Evolutionary conservation across 768 basidiomycete genomes (phyloP), one percentile per base, ranked within the genome.

Genomic region (Leccinum barrowsii): DNA sequence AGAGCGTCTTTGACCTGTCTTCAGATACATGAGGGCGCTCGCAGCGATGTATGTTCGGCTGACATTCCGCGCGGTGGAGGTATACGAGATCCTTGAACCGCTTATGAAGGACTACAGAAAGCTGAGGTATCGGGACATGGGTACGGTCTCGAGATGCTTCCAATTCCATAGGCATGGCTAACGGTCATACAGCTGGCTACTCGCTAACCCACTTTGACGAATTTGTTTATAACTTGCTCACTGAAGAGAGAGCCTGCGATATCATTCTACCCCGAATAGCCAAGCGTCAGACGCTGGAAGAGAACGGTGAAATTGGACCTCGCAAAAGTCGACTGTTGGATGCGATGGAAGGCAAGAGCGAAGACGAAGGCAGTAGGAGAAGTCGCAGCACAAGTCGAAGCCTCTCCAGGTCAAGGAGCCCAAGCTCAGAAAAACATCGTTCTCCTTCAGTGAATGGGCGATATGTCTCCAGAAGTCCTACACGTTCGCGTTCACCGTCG

Each of bases 31-130:
- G 61, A 83, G 97, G 61, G 96, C 96, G 0, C 76, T 99, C 24
- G 92, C 96, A 4, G 93, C 87, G 5, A 83, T 98, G 73, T 99
- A 99, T 68, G 83, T 98, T 60, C 89, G 97, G 42, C 87, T 99
- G 81, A 98, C 95, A 3, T 99, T 98, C 73, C 81, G 83, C 40
- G 81, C 94, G 4, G 85, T 85, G 49, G 96, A 98, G 59, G 90
- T 96, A 4, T 98, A 93, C 68, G 94, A 97, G 67, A 77, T 92
- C 21, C 80, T 99, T 6, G 97, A 99, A 73, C 97, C 97, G 2
- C 74, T 98, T 13, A 82, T 98, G 63, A 95, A 92, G 70, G 97
- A 99, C 70, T 98, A 86, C 69, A 76, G 93, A 59, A 99, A 98
- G 73, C 74, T 99, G 49, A 86, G 96, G 12, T 76, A 85, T 60